Conservation (phyloP, 1,284 basidiomycete genomes). For the Ceratobasidium sp. region DNA sequence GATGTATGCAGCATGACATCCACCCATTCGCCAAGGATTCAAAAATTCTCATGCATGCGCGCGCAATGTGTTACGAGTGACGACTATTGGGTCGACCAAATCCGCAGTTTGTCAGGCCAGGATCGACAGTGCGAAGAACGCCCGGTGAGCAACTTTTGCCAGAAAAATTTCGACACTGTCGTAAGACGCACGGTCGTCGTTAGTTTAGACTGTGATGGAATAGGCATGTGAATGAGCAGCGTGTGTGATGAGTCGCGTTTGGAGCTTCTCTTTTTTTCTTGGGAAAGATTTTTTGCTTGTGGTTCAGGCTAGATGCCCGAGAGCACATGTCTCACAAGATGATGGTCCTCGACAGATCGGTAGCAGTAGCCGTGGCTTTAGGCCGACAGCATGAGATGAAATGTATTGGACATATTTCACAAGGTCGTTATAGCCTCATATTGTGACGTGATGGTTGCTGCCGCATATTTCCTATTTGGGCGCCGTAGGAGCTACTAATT, state of each 20-base stretch:
- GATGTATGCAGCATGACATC: background rate
- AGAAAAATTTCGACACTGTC: conserved; percentile 11
- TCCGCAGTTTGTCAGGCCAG: background rate
- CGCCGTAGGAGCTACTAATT: background rate
- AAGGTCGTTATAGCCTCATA: background rate
- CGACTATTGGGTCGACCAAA: background rate
- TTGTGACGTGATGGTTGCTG: background rate
- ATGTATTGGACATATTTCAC: background rate
- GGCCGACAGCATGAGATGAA: background rate
- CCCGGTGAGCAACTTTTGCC: conserved; percentile 6
- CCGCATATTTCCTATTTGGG: background rate
- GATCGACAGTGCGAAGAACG: background rate
- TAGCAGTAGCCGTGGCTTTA: background rate
- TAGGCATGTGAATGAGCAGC: conserved; percentile 8
- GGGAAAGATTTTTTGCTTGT: background rate
- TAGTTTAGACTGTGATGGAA: background rate
- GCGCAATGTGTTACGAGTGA: background rate
- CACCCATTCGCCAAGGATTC: background rate
- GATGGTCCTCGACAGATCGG: background rate
- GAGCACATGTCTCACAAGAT: background rate
- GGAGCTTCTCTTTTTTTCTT: background rate
- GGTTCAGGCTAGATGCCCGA: background rate
- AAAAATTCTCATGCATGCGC: conserved; percentile 15
- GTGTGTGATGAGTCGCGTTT: background rate
- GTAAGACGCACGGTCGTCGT: background rate